Conservation (phyloP, 106 monocot genomes). For the Xerophyta viscosa region DNA sequence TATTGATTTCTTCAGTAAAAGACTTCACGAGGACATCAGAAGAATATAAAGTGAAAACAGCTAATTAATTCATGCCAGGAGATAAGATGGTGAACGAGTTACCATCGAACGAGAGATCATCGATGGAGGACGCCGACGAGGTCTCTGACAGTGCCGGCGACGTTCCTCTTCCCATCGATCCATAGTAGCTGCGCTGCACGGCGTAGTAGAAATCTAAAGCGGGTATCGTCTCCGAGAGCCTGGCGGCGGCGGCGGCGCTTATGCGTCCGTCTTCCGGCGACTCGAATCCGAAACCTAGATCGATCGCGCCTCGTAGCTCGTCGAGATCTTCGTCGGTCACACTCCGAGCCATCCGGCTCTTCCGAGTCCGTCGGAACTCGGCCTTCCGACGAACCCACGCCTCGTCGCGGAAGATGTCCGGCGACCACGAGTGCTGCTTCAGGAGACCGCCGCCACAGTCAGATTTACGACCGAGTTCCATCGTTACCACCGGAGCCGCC, state of each 20-base stretch:
- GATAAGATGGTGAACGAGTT: slow-evolving; percentile 36
- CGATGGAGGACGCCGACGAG: slow-evolving; percentile 1
- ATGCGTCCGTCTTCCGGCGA: slow-evolving; percentile 6
- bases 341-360: slow-evolving; percentile 27
- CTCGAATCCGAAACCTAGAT: slow-evolving; percentile 62
- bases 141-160: not conserved
- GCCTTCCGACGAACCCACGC: slow-evolving; percentile 48
- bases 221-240: slow-evolving; percentile 38
- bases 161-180: too few species aligned
- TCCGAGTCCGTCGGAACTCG: slow-evolving; percentile 20
- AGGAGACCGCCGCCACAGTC: slow-evolving; percentile 2
- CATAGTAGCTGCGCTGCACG: slow-evolving; percentile 21
- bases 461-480: not conserved
- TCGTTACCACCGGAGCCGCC: not conserved
- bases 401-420: slow-evolving; percentile 55
- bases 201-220: slow-evolving; percentile 52
- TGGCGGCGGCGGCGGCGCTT: too few species aligned
- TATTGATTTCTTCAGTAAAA: too few species aligned
- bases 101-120: slow-evolving; percentile 7
- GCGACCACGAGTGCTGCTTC: slow-evolving; percentile 78
- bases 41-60: too few species aligned
- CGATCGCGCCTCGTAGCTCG: slow-evolving; percentile 73
- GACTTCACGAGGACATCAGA: too few species aligned
- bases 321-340: slow-evolving; percentile 86
- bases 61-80: too few species aligned